Evolutionary conservation across 2,329 filamentous ascomycete genomes (phyloP), one percentile per base, ranked within the genome.

Genomic region (Aspergillus fijiensis): DNA sequence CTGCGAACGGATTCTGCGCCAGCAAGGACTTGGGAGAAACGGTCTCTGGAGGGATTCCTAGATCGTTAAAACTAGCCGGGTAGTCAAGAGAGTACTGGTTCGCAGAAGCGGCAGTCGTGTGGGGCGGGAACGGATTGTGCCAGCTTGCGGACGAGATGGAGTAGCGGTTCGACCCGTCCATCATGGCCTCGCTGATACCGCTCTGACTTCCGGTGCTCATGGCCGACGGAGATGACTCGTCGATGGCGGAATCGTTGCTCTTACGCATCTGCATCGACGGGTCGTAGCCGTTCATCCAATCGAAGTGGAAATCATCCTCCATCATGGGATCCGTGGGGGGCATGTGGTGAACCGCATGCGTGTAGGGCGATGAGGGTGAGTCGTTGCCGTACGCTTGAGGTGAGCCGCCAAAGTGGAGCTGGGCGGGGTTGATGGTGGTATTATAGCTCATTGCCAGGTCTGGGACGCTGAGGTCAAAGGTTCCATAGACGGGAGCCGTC

Each of bases 121-220:
- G 89, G 23, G 85, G 83, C 76, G 91, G 88, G 69, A 92, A 81
- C 45, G 86, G 82, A 54, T 85, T 82, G 69, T 89, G 86, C 87
- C 89, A 92, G 80, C 85, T 83, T 66, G 82, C 80, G 4, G 80
- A 79, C 2, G 80, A 77, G 21, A 81, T 77, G 59, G 83, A 80
- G 47, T 84, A 82, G 65, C 88, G 87, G 74, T 88, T 89, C 42
- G 73, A 72, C 5, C 91, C 91, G 75, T 97, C 92, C 60, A 95
- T 82, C 89, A 96, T 92, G 61, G 92, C 87, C 73, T 98, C 95
- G 76, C 91, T 96, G 51, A 75, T 75, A 11, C 75, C 75, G 74
- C 90, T 94, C 72, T 96, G 93, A 77, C 93, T 98, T 60, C 91
- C 91, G 49, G 91, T 96, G 79, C 94, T 98, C 75, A 98, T 94